Conservation (phyloP, 306 rosid species). For the Trifolium repens region DNA sequence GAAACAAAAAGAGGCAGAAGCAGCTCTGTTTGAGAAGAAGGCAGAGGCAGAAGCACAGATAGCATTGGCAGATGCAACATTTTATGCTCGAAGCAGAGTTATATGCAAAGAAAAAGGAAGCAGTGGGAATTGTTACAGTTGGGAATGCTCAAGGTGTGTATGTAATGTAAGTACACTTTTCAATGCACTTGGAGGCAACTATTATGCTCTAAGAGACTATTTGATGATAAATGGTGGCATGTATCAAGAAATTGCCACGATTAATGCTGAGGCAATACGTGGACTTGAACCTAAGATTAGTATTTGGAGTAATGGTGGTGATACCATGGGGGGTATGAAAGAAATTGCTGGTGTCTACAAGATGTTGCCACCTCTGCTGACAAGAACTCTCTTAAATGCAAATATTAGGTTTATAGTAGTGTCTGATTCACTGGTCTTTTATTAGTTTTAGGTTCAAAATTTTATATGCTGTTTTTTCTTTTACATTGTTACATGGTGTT, state of each 20-base stretch:
- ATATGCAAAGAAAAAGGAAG: constrained; percentile 21
- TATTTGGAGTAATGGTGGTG: constrained; percentile 42
- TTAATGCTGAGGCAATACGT: constrained; percentile 43
- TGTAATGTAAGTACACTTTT: constrained; percentile 33
- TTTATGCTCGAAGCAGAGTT: constrained; percentile 45
- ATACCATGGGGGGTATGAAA: neutral
- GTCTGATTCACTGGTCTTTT: no score
- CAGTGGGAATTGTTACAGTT: constrained; percentile 33
- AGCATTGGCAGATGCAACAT: constrained; percentile 38
- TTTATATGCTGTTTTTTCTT: no score
- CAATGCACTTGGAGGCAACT: constrained; percentile 40
- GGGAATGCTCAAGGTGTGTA: constrained; percentile 42
- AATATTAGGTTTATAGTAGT: neutral
- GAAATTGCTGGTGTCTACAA: neutral
- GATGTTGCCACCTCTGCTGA: constrained; percentile 44
- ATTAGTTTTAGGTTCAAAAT: no score
- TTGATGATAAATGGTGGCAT: constrained; percentile 43
- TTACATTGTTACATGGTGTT: no score
- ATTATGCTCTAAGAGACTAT: constrained; percentile 41
- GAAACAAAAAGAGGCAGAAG: neutral
- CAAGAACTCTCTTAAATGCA: neutral
- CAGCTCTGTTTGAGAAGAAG: constrained; percentile 42
- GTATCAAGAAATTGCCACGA: constrained; percentile 46
- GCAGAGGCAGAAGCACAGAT: constrained; percentile 48
- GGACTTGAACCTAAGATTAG: constrained; percentile 50